Evolutionary conservation across 225 moss, liverwort and hornwort genomes (phyloP).

Genomic region (Antitrichia curtipendula): DNA sequence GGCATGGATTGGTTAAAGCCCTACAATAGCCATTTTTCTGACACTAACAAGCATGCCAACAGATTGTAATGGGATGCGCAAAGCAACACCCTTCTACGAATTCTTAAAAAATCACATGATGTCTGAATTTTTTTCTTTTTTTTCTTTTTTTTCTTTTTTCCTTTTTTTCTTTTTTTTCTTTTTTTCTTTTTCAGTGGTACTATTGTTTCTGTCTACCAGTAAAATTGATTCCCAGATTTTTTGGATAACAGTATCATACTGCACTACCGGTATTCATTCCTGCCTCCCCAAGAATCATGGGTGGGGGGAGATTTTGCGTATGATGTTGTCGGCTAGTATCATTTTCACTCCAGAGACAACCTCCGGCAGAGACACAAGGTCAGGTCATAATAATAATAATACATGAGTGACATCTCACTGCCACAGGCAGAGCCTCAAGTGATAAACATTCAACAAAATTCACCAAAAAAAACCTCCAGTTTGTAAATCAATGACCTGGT

Average conservation of each 20-base stretch:
- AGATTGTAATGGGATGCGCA: too few relatives aligned
- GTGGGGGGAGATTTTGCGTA: not conserved
- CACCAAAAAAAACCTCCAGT: not conserved
- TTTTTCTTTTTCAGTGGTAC: not conserved
- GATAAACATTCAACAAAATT: not conserved
- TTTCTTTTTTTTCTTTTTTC: too few relatives aligned
- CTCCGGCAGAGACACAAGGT: not conserved
- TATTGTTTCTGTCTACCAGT: not conserved
- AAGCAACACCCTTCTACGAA: too few relatives aligned
- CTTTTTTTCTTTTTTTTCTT: too few relatives aligned
- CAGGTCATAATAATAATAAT: not conserved
- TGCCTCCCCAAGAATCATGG: not conserved
- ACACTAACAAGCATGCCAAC: too few relatives aligned
- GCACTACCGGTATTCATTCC: not conserved
- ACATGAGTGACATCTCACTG: not conserved
- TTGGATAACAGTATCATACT: not conserved
- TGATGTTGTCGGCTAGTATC: not conserved
- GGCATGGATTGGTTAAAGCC: too few relatives aligned
- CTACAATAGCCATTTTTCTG: too few relatives aligned
- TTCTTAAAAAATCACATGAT: too few relatives aligned
- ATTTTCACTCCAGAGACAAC: not conserved
- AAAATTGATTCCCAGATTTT: not conserved
- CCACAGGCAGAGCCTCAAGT: not conserved
- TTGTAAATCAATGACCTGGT: not conserved
- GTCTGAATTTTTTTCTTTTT: too few relatives aligned